Percentiles rank a stretch among this genome's conserved stretches.
These are phyloP conservation scores for Coniosporium tulheliwenetii DNA, from an alignment of 2,329 filamentous ascomycete genomes.

Conservation along the genomic window DNA sequence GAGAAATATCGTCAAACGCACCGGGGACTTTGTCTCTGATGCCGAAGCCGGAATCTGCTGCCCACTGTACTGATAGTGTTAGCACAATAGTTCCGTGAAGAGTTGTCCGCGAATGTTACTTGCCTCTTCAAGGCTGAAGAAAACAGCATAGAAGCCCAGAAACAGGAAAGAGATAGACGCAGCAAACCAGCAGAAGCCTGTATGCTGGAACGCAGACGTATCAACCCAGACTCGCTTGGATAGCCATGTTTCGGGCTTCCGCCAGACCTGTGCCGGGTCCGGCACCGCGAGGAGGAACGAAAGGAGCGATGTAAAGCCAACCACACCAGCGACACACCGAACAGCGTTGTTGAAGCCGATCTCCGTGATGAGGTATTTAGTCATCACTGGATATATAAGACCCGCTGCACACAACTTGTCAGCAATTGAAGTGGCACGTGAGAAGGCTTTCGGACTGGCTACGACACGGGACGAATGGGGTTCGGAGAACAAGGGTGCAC, in stretches of 20 bases:
- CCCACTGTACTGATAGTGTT: slow-evolving; percentile 20
- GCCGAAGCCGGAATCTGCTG: slow-evolving; percentile 72
- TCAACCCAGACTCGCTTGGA: slow-evolving; percentile 26
- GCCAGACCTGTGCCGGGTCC: slow-evolving; percentile 23
- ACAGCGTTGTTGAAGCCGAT: slow-evolving; percentile 30
- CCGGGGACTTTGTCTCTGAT: slow-evolving; percentile 41
- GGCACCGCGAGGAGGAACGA: slow-evolving; percentile 27
- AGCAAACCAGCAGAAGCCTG: slow-evolving; percentile 27
- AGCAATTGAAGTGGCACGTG: neutral
- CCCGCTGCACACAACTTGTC: slow-evolving; percentile 13
- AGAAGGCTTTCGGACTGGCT: neutral
- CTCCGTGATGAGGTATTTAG: slow-evolving; percentile 23
- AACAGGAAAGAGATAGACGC: slow-evolving; percentile 31
- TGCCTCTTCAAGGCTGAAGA: slow-evolving; percentile 37
- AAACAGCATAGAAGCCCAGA: slow-evolving; percentile 35
- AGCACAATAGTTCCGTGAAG: neutral
- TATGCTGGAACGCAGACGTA: slow-evolving; percentile 25
- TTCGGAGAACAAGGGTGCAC: slow-evolving; percentile 1
- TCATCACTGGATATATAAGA: slow-evolving; percentile 31
- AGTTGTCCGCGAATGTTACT: slow-evolving; percentile 2
- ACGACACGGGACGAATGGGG: neutral
- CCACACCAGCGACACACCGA: slow-evolving; percentile 24
- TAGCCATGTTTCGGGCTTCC: slow-evolving; percentile 22
- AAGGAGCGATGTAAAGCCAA: slow-evolving; percentile 22
- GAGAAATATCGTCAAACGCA: slow-evolving; percentile 2